Percentiles rank a stretch among this genome's conserved stretches.
Evolutionary conservation across 2,329 filamentous ascomycete species (phyloP).

Genomic region (Aureobasidium leucospermi): DNA sequence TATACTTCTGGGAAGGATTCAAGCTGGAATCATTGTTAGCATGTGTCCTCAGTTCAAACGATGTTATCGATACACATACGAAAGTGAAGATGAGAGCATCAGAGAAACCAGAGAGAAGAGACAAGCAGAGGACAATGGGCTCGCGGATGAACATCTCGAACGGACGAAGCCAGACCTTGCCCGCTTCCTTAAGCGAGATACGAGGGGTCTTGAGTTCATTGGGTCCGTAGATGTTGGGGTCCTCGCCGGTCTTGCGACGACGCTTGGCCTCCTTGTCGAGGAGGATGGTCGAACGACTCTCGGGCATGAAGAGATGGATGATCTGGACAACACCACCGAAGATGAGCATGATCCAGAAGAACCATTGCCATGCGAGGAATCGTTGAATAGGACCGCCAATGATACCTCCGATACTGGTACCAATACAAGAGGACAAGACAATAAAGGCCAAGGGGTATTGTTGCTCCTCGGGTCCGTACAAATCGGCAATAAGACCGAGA

Average conservation of each 20-base stretch:
- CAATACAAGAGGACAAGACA: slow-evolving; percentile 16
- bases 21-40: too few species aligned
- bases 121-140: slow-evolving; percentile 64
- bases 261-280: slow-evolving; percentile 78
- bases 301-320: slow-evolving; percentile 56
- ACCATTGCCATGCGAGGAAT: slow-evolving; percentile 61
- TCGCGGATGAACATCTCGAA: slow-evolving; percentile 69
- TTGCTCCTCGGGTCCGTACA: slow-evolving; percentile 52
- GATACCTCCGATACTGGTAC: slow-evolving; percentile 15
- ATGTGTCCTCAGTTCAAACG: too few species aligned
- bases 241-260: slow-evolving; percentile 47
- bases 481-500: slow-evolving; percentile 57
- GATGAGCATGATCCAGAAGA: slow-evolving; percentile 80
- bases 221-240: slow-evolving; percentile 58
- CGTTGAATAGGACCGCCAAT: slow-evolving; percentile 15
- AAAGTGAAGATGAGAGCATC: slow-evolving; percentile 74
- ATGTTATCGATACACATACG: too few species aligned
- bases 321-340: slow-evolving; percentile 63
- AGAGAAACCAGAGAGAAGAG: slow-evolving; percentile 63
- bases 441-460: slow-evolving; percentile 52
- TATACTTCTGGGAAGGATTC: slow-evolving; percentile 65
- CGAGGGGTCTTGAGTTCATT: slow-evolving; percentile 52
- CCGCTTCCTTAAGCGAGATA: slow-evolving; percentile 34
- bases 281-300: slow-evolving; percentile 69
- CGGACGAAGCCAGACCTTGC: slow-evolving; percentile 51